These are phyloP conservation scores for Fraxinus platypoda DNA, from an alignment of 305 asterid species.

Conservation along the genomic window DNA sequence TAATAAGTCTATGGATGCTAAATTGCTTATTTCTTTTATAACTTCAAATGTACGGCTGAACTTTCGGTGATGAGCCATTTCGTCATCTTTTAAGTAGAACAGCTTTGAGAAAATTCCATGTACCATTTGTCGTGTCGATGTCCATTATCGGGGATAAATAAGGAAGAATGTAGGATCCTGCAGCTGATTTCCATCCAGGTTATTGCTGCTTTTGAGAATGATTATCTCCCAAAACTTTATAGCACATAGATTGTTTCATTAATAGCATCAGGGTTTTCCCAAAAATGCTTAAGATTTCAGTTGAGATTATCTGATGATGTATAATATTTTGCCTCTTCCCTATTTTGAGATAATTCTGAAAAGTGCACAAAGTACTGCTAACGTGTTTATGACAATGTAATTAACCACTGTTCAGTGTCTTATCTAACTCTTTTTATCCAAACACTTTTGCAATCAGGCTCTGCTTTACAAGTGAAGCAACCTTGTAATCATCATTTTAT, in stretches of 20 bases:
- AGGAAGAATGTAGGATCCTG: no score
- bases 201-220: not conserved
- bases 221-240: not conserved
- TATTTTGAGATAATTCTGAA: not conserved
- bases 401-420: not conserved
- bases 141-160: no score
- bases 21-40: not conserved
- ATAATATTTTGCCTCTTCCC: not conserved
- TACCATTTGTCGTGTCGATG: no score
- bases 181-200: no score
- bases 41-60: no score
- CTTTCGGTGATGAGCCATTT: no score
- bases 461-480: slow-evolving; percentile 21
- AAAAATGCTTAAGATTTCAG: not conserved
- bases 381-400: not conserved
- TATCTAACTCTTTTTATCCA: slow-evolving; percentile 7
- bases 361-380: not conserved
- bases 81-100: no score
- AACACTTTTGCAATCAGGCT: slow-evolving; percentile 23
- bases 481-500: slow-evolving; percentile 26
- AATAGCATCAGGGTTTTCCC: not conserved
- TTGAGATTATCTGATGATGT: not conserved
- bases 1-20: no score
- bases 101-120: no score
- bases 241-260: not conserved